phyloP scores from a whole-genome alignment of 257 asterid genomes.

The Salvia hispanica region DNA sequence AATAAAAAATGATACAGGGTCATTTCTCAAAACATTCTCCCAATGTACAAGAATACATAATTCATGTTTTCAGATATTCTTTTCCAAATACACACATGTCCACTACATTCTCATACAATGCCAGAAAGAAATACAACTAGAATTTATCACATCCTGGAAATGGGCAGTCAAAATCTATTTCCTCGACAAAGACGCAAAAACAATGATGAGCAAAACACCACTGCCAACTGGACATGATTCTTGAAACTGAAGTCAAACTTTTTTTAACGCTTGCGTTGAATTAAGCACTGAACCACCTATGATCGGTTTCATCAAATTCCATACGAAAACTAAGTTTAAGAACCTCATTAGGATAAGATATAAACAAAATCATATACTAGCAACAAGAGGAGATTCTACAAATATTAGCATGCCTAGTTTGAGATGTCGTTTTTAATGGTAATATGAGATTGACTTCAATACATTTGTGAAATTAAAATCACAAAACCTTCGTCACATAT shows the following conservation, averaged over 20 bases:
- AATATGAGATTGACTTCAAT: background rate
- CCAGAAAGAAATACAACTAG: background rate
- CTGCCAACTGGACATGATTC: background rate
- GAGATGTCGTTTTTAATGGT: background rate
- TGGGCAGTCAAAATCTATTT: background rate
- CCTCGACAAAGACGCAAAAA: background rate
- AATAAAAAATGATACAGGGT: background rate
- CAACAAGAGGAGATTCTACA: background rate
- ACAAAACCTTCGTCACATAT: background rate
- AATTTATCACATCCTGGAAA: background rate
- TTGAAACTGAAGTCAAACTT: background rate
- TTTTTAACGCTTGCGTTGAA: background rate
- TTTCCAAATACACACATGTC: background rate
- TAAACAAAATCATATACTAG: background rate
- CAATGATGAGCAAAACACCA: background rate
- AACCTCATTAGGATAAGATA: conserved; percentile 1
- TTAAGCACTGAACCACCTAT: conserved; percentile 13
- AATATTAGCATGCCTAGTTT: background rate
- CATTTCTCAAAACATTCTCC: background rate
- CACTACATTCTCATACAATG: background rate
- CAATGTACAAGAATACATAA: background rate
- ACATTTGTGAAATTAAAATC: conserved; percentile 1
- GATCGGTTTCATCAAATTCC: conserved; percentile 13
- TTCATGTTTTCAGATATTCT: background rate
- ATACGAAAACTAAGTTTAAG: background rate